These are phyloP conservation scores for Venturia oleaginea DNA, from an alignment of 2,329 filamentous ascomycete species.

Conservation along the genomic window DNA sequence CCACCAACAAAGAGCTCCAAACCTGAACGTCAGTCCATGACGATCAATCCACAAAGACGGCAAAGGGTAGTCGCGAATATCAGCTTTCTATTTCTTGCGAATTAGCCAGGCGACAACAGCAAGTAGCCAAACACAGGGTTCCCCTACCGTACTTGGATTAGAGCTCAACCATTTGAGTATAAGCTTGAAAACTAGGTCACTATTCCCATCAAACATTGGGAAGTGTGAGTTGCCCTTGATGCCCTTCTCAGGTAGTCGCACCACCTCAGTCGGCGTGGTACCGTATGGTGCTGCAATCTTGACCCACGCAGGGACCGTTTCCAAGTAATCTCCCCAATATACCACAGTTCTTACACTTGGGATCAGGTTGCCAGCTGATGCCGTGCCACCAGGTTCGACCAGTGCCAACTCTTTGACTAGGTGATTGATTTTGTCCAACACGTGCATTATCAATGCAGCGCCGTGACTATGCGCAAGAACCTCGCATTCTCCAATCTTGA, in stretches of 20 bases:
- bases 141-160: neutral
- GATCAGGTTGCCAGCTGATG: neutral
- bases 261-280: constrained; percentile 3
- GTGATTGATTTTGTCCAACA: neutral
- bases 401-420: neutral
- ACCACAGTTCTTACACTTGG: constrained; percentile 7
- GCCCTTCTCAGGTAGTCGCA: constrained; percentile 8
- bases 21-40: neutral
- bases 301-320: constrained; percentile 4
- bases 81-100: neutral
- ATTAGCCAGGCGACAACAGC: neutral
- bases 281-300: constrained; percentile 7
- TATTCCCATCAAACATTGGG: constrained; percentile 15
- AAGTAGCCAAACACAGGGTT: neutral
- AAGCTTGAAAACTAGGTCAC: constrained; percentile 9
- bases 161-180: constrained; percentile 5
- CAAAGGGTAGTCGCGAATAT: neutral
- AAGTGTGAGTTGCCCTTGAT: constrained; percentile 14
- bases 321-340: constrained; percentile 14
- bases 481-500: constrained; percentile 12
- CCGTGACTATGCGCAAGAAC: constrained; percentile 15
- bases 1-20: neutral
- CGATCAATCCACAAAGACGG: neutral
- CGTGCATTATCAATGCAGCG: constrained; percentile 7
- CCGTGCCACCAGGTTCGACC: constrained; percentile 6